Evolutionary conservation across 177 flowering plant genomes (phyloP), one percentile per base, ranked within the genome.

Genomic region (Vitis hybrid): DNA sequence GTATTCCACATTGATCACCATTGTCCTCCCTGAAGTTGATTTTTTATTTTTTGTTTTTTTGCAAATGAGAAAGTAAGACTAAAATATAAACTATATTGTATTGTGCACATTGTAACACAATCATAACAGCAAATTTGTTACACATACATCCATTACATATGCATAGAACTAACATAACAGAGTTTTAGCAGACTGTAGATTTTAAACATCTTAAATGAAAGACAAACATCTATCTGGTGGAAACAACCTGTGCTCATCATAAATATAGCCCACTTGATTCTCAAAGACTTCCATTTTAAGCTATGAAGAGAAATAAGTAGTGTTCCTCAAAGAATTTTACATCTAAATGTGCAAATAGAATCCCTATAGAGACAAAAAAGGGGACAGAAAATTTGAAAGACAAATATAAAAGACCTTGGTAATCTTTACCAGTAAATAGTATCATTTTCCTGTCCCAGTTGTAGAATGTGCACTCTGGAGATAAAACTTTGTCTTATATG

Each of bases 1-100:
- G 86, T 96, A 96, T 76, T 96, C 98, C 77, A 96, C 99, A 79
- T 96, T 96, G 74, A 96, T 93, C 74, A 93, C 98, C 99, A 96
- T 92, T 23, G 92, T 72, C 82, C 99, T 86, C 72, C 99, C 99
- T 95, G 80, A 70, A 76, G 49, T 56, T 23, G 57, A 45, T 67
- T 58, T 32, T 8, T 17, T 6, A 0, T 18, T 45, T 66, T 11
- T 32, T 62, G 52, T 17, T 51, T 45, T 23, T 71, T 67, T 59
- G 39, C 45, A 65, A 52, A 26, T 62, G 19, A 67, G 62, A 11
- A 63, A 52, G 30, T 34, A 34, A 60, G 7, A 21, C 5, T 49
- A 50, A 8, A 57, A 17, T n/a, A 56, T 18, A 60, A 70, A 59
- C 34, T 15, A 51, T 51, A 21, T 11, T 50, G 11, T 48, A 34